phyloP scores from a whole-genome alignment of 768 basidiomycete species.

The Galerina sulciceps region DNA sequence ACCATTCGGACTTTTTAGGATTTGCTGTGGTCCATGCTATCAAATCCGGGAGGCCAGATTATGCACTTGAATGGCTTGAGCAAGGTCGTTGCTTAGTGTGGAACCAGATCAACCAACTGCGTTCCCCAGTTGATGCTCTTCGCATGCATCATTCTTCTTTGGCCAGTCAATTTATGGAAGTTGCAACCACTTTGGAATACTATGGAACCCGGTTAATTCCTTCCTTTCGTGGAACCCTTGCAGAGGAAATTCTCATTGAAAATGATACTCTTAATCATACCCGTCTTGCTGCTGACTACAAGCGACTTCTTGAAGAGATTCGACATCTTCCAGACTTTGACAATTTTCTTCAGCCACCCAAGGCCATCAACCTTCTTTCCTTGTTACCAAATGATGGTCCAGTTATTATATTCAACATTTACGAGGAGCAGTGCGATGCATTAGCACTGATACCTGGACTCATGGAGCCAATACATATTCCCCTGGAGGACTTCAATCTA shows the following conservation, averaged over 20 bases:
- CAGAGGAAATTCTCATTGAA: constrained; percentile 3
- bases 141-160: constrained; percentile 3
- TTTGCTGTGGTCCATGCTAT: no score
- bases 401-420: no score
- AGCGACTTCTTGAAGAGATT: constrained; percentile 15
- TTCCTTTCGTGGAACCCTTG: not conserved
- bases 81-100: constrained; percentile 30
- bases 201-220: constrained; percentile 1
- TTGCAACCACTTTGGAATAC: constrained; percentile 10
- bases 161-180: constrained; percentile 11
- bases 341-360: constrained; percentile 18
- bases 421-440: constrained; percentile 22
- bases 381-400: no score
- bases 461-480: constrained; percentile 21
- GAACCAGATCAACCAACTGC: constrained; percentile 27
- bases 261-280: no score
- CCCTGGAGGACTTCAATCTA: constrained; percentile 13
- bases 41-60: constrained; percentile 2
- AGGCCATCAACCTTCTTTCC: no score
- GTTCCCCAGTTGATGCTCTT: constrained; percentile 27
- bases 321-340: constrained; percentile 16
- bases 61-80: constrained; percentile 31
- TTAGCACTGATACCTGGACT: constrained; percentile 16
- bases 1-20: not conserved
- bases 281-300: no score